Base-by-base conservation (phyloP, 1,284 basidiomycete species). In the Naganishia sp. region DNA sequence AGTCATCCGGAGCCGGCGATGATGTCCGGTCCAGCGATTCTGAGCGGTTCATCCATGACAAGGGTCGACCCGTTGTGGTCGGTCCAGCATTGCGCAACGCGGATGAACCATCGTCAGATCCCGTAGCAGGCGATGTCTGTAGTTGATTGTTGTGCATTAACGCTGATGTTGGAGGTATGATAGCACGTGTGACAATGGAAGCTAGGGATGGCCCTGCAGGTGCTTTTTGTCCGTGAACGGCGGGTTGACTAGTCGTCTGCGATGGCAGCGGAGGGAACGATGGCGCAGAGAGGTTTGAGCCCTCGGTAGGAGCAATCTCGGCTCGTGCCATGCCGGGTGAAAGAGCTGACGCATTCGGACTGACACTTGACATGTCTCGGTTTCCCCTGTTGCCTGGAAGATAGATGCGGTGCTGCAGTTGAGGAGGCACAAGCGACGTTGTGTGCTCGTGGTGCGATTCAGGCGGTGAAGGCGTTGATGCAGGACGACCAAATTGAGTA, bases 321-420 rank as follows among this genome's bases (percentile, higher is more conserved):
- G 18, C 43, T 13, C 57, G 17, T 15, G 49, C 17, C 21, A 18
- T 23, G 23, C 32, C 41, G 32, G 57, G 56, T 28, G 42, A 47
- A n/a, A 39, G 46, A 52, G 56, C 3, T 42, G 60, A 28, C 35
- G 18, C 7, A 15, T 9, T 46, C 10, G 32, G 41, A 31, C 23
- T 28, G 35, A 6, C 6, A 15, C 61, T n/a, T 32, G 45, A 35
- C 51, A 32, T n/a, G 56, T 32, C 25, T 23, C 43, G 32, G 42
- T 43, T 23, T 50, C 65, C 62, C 13, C 68, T 46, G 21, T 52
- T 65, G 17, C 60, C 41, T 15, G 68, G 78, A 6, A 79, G 73
- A 43, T 78, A 80, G 31, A 79, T 80, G 3, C 79, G 71, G 68
- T 80, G 79, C 71, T 80, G 79, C 15, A 79, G 70, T 61, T 77